Evolutionary conservation across 75 land plant species (phyloP), one percentile per base, ranked within the genome.

Genomic region (Sequoiadendron giganteum): DNA sequence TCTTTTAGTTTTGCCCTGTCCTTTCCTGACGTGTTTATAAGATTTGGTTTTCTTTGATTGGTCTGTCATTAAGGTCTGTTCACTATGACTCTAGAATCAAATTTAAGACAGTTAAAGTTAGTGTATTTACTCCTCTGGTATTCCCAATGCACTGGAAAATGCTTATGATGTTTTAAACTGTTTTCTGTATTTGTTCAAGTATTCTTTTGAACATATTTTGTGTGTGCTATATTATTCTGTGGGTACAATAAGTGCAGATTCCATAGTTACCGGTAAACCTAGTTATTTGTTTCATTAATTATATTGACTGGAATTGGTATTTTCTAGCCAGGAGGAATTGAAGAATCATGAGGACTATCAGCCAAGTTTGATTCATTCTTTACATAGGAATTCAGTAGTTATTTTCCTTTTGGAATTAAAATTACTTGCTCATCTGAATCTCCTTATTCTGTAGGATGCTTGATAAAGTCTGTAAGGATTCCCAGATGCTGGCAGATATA

Each of bases 401-500:
- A 42, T 82, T 82, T 82, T 47, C 47, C 34, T 25, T 82, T 25
- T 10, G 77, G 77, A 43, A 47, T n/a, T 47, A n/a, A 81, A 21
- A 47, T 82, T 45, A 82, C 16, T 0, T 45, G 25, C 83, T 43
- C 49, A 25, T 81, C 11, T 81, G n/a, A 28, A 19, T 36, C 40
- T 80, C 28, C 39, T 82, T n/a, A 45, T 47, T 82, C 86, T 90
- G 88, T 88, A 98, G 99, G 92, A 97, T 97, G 95, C 92, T 98
- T 87, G 97, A 98, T 87, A 97, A 95, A 87, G 94, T 95, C 72
- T 95, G 99, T 88, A 97, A 91, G 86, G 97, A 98, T 43, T 92
- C 99, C 32, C 99, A 98, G 87, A 93, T 97, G 97, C 95, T 98
- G 85, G 96, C 94, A 85, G 99, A 98, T 87, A 87, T 97, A 39